Percentiles rank a stretch among this genome's conserved stretches.
Conservation (phyloP, 2,329 filamentous ascomycete genomes). For the Aspergillus unguis region DNA sequence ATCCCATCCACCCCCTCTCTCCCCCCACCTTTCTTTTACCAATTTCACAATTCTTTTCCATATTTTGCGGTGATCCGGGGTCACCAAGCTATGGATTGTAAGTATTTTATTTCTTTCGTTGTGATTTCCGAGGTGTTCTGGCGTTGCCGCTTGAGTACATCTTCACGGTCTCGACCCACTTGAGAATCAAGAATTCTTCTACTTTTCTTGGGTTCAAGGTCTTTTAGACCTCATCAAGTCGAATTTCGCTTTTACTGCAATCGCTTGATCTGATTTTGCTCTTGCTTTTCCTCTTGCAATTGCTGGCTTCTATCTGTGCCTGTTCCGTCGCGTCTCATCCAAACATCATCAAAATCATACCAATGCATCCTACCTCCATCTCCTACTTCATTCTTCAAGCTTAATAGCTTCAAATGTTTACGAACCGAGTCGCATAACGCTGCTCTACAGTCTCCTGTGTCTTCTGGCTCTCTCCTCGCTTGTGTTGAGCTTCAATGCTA, state of each 20-base stretch:
- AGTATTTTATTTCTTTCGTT: conserved; percentile 43
- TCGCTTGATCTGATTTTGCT: conserved; percentile 22
- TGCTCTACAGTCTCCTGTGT: conserved; percentile 22
- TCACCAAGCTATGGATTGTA: conserved; percentile 59
- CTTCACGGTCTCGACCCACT: conserved; percentile 41
- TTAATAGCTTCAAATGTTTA: conserved; percentile 24
- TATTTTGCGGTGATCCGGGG: conserved; percentile 40
- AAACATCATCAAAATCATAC: conserved; percentile 38
- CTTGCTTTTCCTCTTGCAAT: conserved; percentile 19
- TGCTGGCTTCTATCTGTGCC: conserved; percentile 20
- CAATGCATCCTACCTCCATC: conserved; percentile 34
- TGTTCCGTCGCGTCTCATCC: conserved; percentile 35
- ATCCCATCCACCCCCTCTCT: conserved; percentile 19
- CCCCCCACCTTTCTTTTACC: conserved; percentile 18
- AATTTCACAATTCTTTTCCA: conserved; percentile 33
- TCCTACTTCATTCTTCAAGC: conserved; percentile 24
- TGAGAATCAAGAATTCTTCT: conserved; percentile 25
- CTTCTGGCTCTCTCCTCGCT: conserved; percentile 19
- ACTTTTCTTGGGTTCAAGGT: conserved; percentile 17
- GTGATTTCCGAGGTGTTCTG: conserved; percentile 28
- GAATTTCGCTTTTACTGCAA: conserved; percentile 16
- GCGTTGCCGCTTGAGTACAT: conserved; percentile 37
- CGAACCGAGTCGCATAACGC: conserved; percentile 34
- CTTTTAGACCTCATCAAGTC: conserved; percentile 14
- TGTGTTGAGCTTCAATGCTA: conserved; percentile 40